Base-by-base conservation (phyloP, 805 yeast species). In the Saccharomycopsis vini region DNA sequence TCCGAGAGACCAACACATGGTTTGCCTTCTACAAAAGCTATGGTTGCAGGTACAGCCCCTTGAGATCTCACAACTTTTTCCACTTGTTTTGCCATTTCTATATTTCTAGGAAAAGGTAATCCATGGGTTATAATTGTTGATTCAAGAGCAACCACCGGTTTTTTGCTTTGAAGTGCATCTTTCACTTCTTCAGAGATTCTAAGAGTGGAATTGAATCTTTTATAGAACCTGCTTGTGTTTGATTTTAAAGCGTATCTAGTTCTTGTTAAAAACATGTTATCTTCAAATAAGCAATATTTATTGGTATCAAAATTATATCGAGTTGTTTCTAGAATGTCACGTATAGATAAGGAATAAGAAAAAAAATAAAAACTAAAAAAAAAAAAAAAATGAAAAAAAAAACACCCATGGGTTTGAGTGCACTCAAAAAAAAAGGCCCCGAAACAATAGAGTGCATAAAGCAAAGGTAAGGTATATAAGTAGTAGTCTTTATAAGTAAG, bases 81-180 rank as follows among this genome's bases (percentile, higher is more conserved):
- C 1, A 84, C 94, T 1, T 66, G 60, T 24, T 54, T 54, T 0
- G 95, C 95, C 87, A 87, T 79, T 21, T 68, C 67, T 9, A 83
- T 55, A 55, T 88, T 87, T 19, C 72, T 71, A 0, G 95, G 95
- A 55, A 62, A 82, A 3, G 95, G 95, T 32, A 87, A 68, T 1
- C 96, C 96, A 63, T 87, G 96, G 5, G 95, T 81, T 52, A 88
- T 75, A 54, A 87, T 88, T 5, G 96, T 87, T 19, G 88, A 78
- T 57, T 88, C 96, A 13, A 87, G 64, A 0, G 95, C 80, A 3
- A 88, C 92, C 4, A 87, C 75, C 0, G 96, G 95, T 30, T 50
- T 61, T 16, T 70, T 68, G 2, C 69, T 69, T 10, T 52, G 51
- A 15, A 86, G 54, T 0, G 95, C 95, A 47, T 78, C 77, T 47